phyloP scores from a whole-genome alignment of 257 asterid species.

The Ilex asprella region DNA sequence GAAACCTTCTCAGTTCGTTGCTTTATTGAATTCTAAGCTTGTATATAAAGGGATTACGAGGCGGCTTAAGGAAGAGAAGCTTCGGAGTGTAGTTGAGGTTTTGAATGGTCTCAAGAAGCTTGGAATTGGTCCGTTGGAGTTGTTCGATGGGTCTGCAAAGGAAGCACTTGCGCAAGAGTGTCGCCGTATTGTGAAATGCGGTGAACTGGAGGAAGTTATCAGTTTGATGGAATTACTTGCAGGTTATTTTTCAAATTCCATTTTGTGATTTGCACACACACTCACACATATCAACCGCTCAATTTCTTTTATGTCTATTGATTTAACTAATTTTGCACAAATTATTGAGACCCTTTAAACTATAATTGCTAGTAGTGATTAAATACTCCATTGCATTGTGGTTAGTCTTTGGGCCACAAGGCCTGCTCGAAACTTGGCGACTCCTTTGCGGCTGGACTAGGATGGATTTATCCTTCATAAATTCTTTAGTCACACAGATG shows the following conservation, averaged over 20 bases:
- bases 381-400: too few species aligned
- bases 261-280: too few species aligned
- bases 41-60: constrained; percentile 49
- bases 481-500: too few species aligned
- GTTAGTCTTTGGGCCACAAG: too few species aligned
- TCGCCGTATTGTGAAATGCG: constrained; percentile 34
- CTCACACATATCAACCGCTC: not conserved
- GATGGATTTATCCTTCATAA: too few species aligned
- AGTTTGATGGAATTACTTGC: constrained; percentile 53
- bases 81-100: constrained; percentile 25
- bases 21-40: constrained; percentile 31
- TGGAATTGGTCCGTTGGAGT: constrained; percentile 41
- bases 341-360: too few species aligned
- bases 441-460: too few species aligned
- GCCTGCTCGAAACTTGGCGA: too few species aligned
- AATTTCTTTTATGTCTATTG: not conserved
- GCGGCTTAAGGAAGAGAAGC: constrained; percentile 37
- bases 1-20: constrained; percentile 34
- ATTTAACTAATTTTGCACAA: too few species aligned
- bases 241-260: constrained; percentile 22
- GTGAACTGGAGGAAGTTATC: constrained; percentile 44
- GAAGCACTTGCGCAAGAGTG: constrained; percentile 50
- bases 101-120: constrained; percentile 41
- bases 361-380: too few species aligned
- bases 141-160: constrained; percentile 43